Percentiles rank a stretch among this genome's conserved stretches.
Evolutionary conservation across 805 yeast genomes (phyloP).

Genomic region (Nadsonia fulvescens): DNA sequence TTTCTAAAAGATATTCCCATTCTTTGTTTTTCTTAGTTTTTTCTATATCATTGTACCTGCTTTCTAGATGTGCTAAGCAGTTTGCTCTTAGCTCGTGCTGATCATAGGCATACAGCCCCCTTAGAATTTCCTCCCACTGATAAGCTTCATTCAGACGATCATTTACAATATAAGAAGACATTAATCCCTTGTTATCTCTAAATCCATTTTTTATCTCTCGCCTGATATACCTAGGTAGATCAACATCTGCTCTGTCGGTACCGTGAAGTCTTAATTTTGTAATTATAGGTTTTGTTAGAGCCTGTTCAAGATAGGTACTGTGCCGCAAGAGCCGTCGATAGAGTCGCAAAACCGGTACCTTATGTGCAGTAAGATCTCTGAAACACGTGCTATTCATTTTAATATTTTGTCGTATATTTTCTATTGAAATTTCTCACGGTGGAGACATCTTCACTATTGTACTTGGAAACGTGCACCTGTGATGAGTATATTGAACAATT

Average conservation of each 20-base stretch:
- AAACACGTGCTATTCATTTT: too few relatives aligned
- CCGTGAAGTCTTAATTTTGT: too few relatives aligned
- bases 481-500: too few relatives aligned
- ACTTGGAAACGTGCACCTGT: too few relatives aligned
- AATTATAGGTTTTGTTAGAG: neutral
- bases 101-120: too few relatives aligned
- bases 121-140: slow-evolving; percentile 3
- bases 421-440: too few relatives aligned
- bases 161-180: slow-evolving; percentile 1
- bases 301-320: neutral
- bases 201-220: too few relatives aligned
- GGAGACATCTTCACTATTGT: too few relatives aligned
- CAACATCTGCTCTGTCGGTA: too few relatives aligned
- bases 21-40: slow-evolving; percentile 1
- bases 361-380: slow-evolving; percentile 1
- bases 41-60: neutral
- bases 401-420: too few relatives aligned
- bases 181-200: slow-evolving; percentile 1
- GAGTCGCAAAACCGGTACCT: slow-evolving; percentile 4
- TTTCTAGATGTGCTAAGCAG: neutral
- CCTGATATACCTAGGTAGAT: too few relatives aligned
- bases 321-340: slow-evolving; percentile 2
- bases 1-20: neutral
- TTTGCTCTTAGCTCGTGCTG: neutral
- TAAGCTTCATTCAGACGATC: slow-evolving; percentile 1